Percentiles rank a stretch among this genome's conserved stretches.
phyloP scores from a whole-genome alignment of 306 rosid genomes.

The Mimosa bimucronata region DNA sequence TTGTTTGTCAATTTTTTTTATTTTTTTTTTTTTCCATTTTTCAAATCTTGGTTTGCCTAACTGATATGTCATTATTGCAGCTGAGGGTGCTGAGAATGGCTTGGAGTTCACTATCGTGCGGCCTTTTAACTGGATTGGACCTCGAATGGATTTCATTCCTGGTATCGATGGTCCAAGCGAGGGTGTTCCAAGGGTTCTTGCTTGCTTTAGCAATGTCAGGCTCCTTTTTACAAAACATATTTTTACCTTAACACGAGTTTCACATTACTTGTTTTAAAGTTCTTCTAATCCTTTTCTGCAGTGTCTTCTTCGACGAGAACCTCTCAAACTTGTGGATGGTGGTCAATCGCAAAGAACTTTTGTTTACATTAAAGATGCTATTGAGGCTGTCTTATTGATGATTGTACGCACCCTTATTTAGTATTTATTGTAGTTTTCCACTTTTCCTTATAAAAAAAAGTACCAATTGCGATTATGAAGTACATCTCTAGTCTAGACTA shows the following conservation, averaged over 20 bases:
- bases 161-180: conserved; percentile 97
- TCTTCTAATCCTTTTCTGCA: conserved; percentile 41
- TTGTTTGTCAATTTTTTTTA: neutral
- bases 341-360: conserved; percentile 95
- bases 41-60: conserved; percentile 4
- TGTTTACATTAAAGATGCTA: conserved; percentile 84
- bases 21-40: conserved; percentile 1
- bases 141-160: conserved; percentile 96
- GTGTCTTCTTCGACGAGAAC: conserved; percentile 92
- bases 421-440: neutral
- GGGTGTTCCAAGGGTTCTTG: conserved; percentile 96
- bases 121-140: conserved; percentile 97
- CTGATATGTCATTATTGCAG: conserved; percentile 44
- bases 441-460: neutral
- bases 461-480: neutral
- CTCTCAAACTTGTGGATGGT: conserved; percentile 96
- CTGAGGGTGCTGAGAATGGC: conserved; percentile 97
- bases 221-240: neutral
- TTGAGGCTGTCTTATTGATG: conserved; percentile 92
- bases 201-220: conserved; percentile 87
- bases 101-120: conserved; percentile 87
- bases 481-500: conserved; percentile 8
- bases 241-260: neutral
- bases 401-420: conserved; percentile 54
- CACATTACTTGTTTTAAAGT: neutral